Base-by-base conservation (phyloP, 306 rosid genomes). In the Styphnolobium japonicum region DNA sequence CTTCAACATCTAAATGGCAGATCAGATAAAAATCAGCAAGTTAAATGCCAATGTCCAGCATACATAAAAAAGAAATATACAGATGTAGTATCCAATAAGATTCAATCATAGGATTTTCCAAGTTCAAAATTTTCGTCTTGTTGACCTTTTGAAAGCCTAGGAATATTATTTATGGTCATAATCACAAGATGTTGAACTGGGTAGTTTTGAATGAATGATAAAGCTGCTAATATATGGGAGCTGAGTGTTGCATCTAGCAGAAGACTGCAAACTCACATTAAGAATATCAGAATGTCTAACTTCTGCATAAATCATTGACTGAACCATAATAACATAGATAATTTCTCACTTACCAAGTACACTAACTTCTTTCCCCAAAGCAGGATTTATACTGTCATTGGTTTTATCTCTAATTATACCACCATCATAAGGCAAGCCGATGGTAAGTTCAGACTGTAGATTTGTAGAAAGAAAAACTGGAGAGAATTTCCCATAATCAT, bases 401-500 rank as follows among this genome's bases (percentile, higher is more conserved):
- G 52, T 75, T 76, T 36, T 83, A 75, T 53, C 77, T 82, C 53
- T 34, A 56, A 33, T 7, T 33, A 31, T 6, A 31, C 71, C 14
- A 34, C 51, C 86, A 37, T 82, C 80, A 55, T 4, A 36, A 62
- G 73, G 69, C 64, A 43, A 75, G 61, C 46, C 18, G 42, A 81
- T 36, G 75, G 22, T 39, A n/a, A 22, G 52, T 64, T 82, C 82
- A 48, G 69, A 64, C 55, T 46, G 82, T 0, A 60, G 22, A 70
- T 60, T 79, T 79, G 70, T 71, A 46, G 43, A 65, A 39, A 53
- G 39, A 57, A 45, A 55, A 74, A 67, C 79, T 22, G 68, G 55
- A 76, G 86, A 60, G 10, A 81, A 69, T 36, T 80, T 90, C 51
- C 82, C 89, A 58, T 57, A 69, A 36, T 86, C 90, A 69, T 81